phyloP scores from a whole-genome alignment of 2,329 filamentous ascomycete genomes.

The Chaetomium sp. region DNA sequence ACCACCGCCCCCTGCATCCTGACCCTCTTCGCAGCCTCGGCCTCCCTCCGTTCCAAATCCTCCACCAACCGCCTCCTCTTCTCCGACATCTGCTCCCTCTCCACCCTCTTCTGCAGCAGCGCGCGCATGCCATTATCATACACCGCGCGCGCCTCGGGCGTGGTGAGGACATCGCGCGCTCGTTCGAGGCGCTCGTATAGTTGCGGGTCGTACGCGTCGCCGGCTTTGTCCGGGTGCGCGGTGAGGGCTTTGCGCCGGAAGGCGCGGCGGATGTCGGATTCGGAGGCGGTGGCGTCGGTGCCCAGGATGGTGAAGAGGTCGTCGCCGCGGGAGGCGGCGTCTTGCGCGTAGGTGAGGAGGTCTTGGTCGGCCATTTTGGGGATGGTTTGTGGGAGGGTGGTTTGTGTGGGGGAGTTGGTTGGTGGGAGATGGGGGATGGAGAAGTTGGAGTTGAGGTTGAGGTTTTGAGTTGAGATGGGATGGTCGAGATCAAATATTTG shows the following conservation, averaged over 20 bases:
- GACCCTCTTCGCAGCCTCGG: slow-evolving; percentile 65
- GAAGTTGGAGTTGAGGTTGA: not conserved
- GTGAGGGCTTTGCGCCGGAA: slow-evolving; percentile 76
- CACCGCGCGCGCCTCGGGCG: slow-evolving; percentile 60
- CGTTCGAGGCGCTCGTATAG: slow-evolving; percentile 82
- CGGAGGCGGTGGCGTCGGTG: slow-evolving; percentile 56
- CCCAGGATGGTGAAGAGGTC: slow-evolving; percentile 76
- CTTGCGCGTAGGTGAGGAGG: slow-evolving; percentile 46
- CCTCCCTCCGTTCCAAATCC: slow-evolving; percentile 48
- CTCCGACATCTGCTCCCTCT: slow-evolving; percentile 67
- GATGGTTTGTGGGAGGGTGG: not conserved
- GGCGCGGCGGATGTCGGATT: slow-evolving; percentile 71
- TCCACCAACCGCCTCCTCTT: slow-evolving; percentile 72
- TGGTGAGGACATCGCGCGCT: slow-evolving; percentile 76
- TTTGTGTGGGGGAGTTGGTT: not conserved
- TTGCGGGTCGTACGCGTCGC: slow-evolving; percentile 64
- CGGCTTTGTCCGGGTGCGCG: slow-evolving; percentile 89
- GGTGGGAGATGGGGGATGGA: not conserved
- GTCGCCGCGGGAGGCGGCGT: slow-evolving; percentile 53
- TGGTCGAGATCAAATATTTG: too few relatives aligned
- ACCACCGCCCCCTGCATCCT: slow-evolving; percentile 14
- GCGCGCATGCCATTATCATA: slow-evolving; percentile 76
- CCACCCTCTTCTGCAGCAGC: slow-evolving; percentile 59
- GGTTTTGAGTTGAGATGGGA: too few relatives aligned
- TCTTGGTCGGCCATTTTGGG: slow-evolving; percentile 35